Evolutionary conservation across 2,329 filamentous ascomycete genomes (phyloP).

Genomic region (Ophiocordyceps camponoti-rufipedis): DNA sequence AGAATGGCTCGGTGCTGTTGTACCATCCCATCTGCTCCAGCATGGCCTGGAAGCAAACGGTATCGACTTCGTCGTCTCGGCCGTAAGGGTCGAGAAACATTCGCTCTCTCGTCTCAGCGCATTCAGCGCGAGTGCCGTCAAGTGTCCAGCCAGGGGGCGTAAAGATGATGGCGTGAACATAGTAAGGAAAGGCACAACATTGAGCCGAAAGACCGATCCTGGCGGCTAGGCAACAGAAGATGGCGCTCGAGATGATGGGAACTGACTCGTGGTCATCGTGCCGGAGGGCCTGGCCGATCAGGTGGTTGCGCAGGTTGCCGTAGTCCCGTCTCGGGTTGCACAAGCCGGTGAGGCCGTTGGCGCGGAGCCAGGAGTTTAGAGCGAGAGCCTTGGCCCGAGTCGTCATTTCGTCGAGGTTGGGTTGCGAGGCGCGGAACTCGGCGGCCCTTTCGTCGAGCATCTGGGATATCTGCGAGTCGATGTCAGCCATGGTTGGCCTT

Average conservation of each 20-base stretch:
- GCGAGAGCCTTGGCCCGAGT: constrained; percentile 49
- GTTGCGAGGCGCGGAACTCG: constrained; percentile 33
- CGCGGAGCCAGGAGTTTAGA: constrained; percentile 51
- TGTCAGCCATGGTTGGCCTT: background rate
- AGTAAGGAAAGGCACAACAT: constrained; percentile 66
- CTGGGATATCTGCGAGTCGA: constrained; percentile 30
- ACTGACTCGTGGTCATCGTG: constrained; percentile 59
- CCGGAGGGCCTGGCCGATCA: constrained; percentile 65
- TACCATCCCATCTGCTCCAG: constrained; percentile 32
- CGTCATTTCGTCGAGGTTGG: constrained; percentile 34
- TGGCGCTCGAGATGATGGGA: constrained; percentile 70
- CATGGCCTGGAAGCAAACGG: constrained; percentile 37
- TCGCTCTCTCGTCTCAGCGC: constrained; percentile 16
- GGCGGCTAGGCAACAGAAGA: constrained; percentile 66
- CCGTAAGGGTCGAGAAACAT: constrained; percentile 81
- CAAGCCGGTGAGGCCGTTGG: constrained; percentile 51
- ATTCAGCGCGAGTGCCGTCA: constrained; percentile 25
- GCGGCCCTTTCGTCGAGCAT: constrained; percentile 46
- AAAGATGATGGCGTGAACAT: constrained; percentile 66
- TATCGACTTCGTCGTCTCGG: constrained; percentile 45
- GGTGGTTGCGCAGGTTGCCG: constrained; percentile 68
- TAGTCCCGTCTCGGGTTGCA: constrained; percentile 48
- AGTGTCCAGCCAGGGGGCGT: constrained; percentile 41
- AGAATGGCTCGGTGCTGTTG: constrained; percentile 27
- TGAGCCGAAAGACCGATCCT: constrained; percentile 58